Evolutionary conservation across 2,329 filamentous ascomycete genomes (phyloP), one percentile per base, ranked within the genome.

Genomic region (Ceratocystis lukuohia): DNA sequence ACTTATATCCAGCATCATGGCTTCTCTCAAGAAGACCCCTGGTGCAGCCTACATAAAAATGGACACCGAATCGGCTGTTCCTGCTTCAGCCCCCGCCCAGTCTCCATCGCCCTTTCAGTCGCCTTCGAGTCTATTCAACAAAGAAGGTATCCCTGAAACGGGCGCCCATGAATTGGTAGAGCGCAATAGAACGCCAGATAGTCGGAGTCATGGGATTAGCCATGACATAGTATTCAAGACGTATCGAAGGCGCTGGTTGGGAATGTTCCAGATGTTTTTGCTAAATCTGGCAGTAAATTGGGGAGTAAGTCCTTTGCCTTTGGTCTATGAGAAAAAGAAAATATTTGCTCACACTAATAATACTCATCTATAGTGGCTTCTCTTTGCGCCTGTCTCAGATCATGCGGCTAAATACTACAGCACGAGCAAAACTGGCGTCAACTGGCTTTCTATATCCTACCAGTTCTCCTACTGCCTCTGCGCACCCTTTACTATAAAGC

Each of bases 221-320:
- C 65, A 66, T 10, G 44, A 61, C 53, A 20, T 67, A 30, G 41
- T 65, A 68, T 79, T 78, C 66, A 74, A 74, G 65, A 78, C 77
- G 10, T 97, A 97, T 74, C 93, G 88, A 76, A 83, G 91, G 72
- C 83, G 94, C 57, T 99, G 91, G 86, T 89, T 96, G 74, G 94
- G 94, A 0, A 79, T 99, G 64, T 77, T 83, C 25, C 89, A 96
- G 75, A 77, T 97, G 73, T 88, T 91, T 5, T 76, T 97, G 72
- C 79, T 97, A 76, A 99, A 97, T 74, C 87, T 96, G 66, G 84
- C 97, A 68, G 88, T 96, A 53, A 95, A 89, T 72, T 97, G 93
- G 93, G 91, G 95, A 83, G 90, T 94, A 82, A 80, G 90, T 28
- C 3, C 28, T 22, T 46, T 50, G n/a, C 17, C 22, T 6, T 33